Evolutionary conservation across 805 yeast genomes (phyloP), one percentile per base, ranked within the genome.

Genomic region (Blastobotrys parvus): DNA sequence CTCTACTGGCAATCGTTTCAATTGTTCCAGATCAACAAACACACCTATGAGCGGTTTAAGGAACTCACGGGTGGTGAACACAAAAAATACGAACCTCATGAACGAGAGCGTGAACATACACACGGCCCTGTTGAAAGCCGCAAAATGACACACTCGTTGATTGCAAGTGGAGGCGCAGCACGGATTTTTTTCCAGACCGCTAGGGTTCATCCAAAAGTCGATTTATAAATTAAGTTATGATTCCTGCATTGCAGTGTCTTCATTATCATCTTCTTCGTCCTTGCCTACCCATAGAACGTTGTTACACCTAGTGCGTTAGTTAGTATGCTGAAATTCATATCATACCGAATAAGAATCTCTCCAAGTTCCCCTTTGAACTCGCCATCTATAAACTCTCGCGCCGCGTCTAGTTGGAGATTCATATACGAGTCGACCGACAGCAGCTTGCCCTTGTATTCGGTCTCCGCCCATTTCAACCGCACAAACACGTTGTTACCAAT

Each of bases 341-440:
- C 61, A 23, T 39, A 61, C 65, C 66, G 51, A 45, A 89, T 80
- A 57, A 90, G 82, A 18, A 90, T 68, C 53, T 89, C 95, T 18
- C 86, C 88, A 6, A 83, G 70, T 4, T 63, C 60, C 4, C 79
- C 75, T 39, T 74, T 72, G 21, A 67, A 62, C 39, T 65, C 69
- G 31, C 74, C 71, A 45, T 68, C 67, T 2, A 73, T 65, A 29
- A 69, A 63, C 58, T 78, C 80, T 42, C 69, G 73, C 1, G 80
- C 77, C 22, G 79, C 74, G 29, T 75, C 80, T 33, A 89, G 63
- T 57, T 84, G 88, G 27, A 92, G 50, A 55, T 92, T 92, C 90
- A 92, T 90, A 64, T 92, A 92, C 54, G 85, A 84, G 59, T 92
- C 98, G 19, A 85, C 82, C 1, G 95, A 78, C 3, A 79, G 63